These are phyloP conservation scores for Blastocystis sp. DNA, from an alignment of 352 stramenopile species.

Conservation along the genomic window DNA sequence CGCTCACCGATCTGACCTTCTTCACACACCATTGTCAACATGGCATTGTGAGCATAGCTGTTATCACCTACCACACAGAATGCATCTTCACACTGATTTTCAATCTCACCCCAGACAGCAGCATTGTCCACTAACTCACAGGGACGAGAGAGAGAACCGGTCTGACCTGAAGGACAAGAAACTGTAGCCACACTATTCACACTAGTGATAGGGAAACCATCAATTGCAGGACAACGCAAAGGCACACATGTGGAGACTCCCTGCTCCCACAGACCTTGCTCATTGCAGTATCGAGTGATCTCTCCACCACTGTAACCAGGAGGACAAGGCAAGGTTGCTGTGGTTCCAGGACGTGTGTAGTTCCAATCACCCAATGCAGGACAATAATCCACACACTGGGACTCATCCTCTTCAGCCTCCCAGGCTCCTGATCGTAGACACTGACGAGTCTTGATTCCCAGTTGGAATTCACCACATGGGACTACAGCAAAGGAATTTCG, in stretches of 20 bases:
- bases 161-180: not conserved
- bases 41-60: not conserved
- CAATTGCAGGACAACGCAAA: not conserved
- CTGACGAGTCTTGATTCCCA: not conserved
- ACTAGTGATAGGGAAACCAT: not conserved
- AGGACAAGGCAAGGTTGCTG: not conserved
- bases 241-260: conserved; percentile 22
- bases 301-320: not conserved
- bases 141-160: not conserved
- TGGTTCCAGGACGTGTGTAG: not conserved
- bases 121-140: not conserved
- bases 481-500: too few relatives aligned
- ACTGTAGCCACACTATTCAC: not conserved
- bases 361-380: not conserved
- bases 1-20: not conserved
- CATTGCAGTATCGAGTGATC: conserved; percentile 10
- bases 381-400: not conserved
- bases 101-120: not conserved
- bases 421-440: not conserved
- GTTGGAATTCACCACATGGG: not conserved
- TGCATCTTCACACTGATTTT: not conserved
- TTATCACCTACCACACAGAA: not conserved
- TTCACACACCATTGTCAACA: not conserved
- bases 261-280: conserved; percentile 17
- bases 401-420: not conserved